Evolutionary conservation across 148 eudicot genomes (phyloP).

Genomic region (Camellia japonica): DNA sequence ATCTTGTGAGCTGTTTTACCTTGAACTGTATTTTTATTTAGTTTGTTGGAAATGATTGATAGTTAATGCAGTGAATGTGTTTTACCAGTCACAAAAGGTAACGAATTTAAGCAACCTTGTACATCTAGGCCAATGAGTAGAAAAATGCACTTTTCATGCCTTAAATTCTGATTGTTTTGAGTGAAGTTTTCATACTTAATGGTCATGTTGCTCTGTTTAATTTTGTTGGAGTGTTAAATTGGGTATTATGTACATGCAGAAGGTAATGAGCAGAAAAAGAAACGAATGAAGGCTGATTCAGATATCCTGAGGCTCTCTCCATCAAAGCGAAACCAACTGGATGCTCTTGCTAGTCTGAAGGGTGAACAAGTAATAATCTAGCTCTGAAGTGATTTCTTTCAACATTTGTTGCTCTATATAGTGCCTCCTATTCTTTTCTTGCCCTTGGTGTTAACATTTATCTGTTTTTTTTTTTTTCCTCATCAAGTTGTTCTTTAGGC

Average conservation of each 20-base stretch:
- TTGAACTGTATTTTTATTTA: too few species aligned
- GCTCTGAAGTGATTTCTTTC: neutral
- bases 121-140: neutral
- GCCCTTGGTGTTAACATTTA: neutral
- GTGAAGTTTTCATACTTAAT: neutral
- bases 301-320: conserved; percentile 65
- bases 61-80: neutral
- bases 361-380: conserved; percentile 75
- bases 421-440: neutral
- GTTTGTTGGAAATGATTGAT: too few species aligned
- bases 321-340: conserved; percentile 76
- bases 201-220: neutral
- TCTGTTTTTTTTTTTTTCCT: neutral
- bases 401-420: neutral
- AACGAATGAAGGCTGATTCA: conserved; percentile 72
- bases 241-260: conserved; percentile 42
- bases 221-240: neutral
- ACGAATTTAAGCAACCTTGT: neutral
- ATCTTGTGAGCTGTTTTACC: too few species aligned
- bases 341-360: conserved; percentile 73
- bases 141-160: neutral
- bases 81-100: neutral
- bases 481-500: neutral
- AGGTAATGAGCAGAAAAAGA: conserved; percentile 87
- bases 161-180: neutral